Conservation (phyloP, 1,139 yeast species). For the Yamadazyma conglobata region DNA sequence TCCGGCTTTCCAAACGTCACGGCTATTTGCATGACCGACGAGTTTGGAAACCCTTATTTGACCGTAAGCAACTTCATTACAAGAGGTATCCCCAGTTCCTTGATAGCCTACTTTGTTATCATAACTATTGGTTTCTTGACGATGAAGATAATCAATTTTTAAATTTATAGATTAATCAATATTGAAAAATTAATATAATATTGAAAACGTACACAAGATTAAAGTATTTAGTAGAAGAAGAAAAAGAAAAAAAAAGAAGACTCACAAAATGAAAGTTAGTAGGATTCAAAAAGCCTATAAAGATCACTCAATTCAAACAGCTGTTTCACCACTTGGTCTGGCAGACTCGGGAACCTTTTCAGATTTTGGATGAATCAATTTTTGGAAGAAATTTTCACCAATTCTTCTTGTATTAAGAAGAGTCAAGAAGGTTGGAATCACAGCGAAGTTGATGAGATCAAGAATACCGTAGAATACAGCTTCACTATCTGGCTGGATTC, state of each 20-base stretch:
- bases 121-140: conserved; percentile 67
- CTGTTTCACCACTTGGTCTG: conserved; percentile 36
- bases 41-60: conserved; percentile 80
- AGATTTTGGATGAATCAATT: conserved; percentile 17
- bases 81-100: conserved; percentile 83
- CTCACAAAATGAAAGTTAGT: not conserved
- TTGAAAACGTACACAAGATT: not conserved
- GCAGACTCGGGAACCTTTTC: conserved; percentile 18
- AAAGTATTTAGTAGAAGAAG: not conserved
- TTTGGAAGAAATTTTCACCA: conserved; percentile 30
- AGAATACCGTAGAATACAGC: conserved; percentile 63
- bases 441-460: conserved; percentile 46
- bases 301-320: conserved; percentile 17
- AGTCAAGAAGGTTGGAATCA: conserved; percentile 38
- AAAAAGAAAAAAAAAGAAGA: not conserved
- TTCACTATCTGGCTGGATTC: conserved; percentile 63
- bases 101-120: conserved; percentile 61
- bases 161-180: conserved; percentile 6
- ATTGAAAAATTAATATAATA: not conserved
- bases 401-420: conserved; percentile 26
- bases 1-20: conserved; percentile 97
- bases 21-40: conserved; percentile 89
- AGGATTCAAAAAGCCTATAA: too few relatives aligned
- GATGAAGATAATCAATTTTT: conserved; percentile 49
- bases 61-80: conserved; percentile 80